phyloP scores from a whole-genome alignment of 2,329 filamentous ascomycete genomes.

The Bipolaris gigantea region DNA sequence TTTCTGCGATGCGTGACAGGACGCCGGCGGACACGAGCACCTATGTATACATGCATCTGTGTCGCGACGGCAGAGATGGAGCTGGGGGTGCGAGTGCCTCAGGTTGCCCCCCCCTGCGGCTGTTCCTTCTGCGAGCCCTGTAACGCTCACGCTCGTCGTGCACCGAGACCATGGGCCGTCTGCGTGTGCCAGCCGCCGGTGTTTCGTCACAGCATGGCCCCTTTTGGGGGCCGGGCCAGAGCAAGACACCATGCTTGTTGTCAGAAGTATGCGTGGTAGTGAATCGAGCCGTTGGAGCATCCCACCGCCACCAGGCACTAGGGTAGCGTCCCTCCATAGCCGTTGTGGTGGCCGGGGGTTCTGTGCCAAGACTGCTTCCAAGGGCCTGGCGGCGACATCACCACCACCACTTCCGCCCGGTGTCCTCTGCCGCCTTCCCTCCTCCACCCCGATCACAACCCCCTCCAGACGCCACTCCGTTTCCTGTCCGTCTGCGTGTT shows the following conservation, averaged over 20 bases:
- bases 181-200: not conserved
- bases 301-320: not conserved
- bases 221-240: not conserved
- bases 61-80: not conserved
- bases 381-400: conserved; percentile 1
- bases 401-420: conserved; percentile 2
- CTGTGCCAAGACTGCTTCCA: not conserved
- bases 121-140: not conserved
- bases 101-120: conserved; percentile 6
- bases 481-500: not conserved
- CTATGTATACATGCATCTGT: not conserved
- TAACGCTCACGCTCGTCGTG: not conserved
- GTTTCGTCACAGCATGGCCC: not conserved
- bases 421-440: not conserved
- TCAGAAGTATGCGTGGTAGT: not conserved
- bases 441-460: not conserved
- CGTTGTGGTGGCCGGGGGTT: not conserved
- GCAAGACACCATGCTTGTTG: not conserved
- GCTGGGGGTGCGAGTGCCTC: conserved; percentile 1
- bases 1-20: not conserved
- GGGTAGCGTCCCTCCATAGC: not conserved
- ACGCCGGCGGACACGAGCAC: not conserved
- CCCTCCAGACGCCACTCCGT: not conserved
- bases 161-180: not conserved
- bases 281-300: not conserved